phyloP scores from a whole-genome alignment of 345 rosid species.

The Clausena lansium region DNA sequence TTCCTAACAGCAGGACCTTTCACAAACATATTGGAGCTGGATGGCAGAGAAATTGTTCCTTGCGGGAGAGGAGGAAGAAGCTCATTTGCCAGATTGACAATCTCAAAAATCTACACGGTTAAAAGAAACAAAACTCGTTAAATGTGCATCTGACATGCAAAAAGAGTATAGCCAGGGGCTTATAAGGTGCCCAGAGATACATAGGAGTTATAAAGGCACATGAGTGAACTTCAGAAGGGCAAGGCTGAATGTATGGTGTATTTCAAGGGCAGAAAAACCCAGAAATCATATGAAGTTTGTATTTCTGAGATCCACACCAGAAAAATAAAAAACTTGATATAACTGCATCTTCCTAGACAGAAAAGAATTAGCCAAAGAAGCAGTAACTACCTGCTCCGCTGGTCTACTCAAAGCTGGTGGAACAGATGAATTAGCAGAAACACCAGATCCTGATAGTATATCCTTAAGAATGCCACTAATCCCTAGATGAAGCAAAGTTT shows the following conservation, averaged over 20 bases:
- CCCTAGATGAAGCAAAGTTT: conserved; percentile 92
- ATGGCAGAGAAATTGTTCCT: conserved; percentile 88
- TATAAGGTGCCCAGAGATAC: neutral
- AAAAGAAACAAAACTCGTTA: conserved; percentile 1
- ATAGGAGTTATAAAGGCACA: neutral
- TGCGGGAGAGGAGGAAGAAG: conserved; percentile 96
- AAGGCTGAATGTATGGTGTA: neutral
- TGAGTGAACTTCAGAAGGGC: neutral
- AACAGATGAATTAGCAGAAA: conserved; percentile 74
- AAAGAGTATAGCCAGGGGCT: neutral
- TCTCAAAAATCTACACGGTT: conserved; percentile 81
- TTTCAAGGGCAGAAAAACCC: neutral
- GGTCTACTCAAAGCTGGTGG: conserved; percentile 94
- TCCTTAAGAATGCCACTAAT: conserved; percentile 93
- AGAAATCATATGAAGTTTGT: neutral
- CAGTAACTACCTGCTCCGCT: conserved; percentile 79
- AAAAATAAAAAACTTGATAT: neutral
- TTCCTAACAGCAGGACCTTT: conserved; percentile 74
- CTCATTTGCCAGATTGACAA: conserved; percentile 97
- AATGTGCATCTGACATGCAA: neutral
- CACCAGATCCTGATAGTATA: conserved; percentile 84
- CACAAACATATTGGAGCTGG: conserved; percentile 59
- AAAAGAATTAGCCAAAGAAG: conserved; percentile 6
- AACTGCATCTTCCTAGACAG: neutral
- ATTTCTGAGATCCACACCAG: neutral